phyloP scores from a whole-genome alignment of 768 basidiomycete species.

The Auricularia sp. region DNA sequence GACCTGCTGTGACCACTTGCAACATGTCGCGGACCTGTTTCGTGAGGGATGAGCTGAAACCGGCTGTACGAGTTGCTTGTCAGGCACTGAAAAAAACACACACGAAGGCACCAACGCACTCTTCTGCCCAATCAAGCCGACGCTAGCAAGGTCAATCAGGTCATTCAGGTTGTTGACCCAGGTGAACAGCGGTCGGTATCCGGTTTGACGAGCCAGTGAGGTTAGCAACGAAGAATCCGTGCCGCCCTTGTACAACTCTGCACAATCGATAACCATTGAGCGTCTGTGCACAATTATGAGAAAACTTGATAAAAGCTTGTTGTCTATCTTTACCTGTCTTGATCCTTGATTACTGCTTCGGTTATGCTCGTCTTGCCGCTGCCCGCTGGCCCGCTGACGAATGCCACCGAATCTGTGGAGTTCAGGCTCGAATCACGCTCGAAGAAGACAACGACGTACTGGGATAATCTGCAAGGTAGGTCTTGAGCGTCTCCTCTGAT shows the following conservation, averaged over 20 bases:
- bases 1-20: constrained; percentile 60
- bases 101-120: constrained; percentile 29
- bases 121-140: constrained; percentile 95
- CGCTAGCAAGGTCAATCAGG: constrained; percentile 82
- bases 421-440: constrained; percentile 5
- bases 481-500: constrained; percentile 55
- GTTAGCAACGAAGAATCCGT: constrained; percentile 62
- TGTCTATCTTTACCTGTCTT: constrained; percentile 35
- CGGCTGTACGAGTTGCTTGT: constrained; percentile 39
- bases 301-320: background rate
- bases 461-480: constrained; percentile 72
- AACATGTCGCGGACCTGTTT: constrained; percentile 83
- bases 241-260: constrained; percentile 54
- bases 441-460: constrained; percentile 30
- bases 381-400: constrained; percentile 76
- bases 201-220: constrained; percentile 69
- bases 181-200: constrained; percentile 83
- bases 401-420: constrained; percentile 55
- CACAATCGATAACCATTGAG: constrained; percentile 75
- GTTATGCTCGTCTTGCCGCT: constrained; percentile 67
- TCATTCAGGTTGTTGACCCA: constrained; percentile 73
- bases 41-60: constrained; percentile 65
- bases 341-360: constrained; percentile 39
- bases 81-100: constrained; percentile 1
- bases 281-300: constrained; percentile 34